Evolutionary conservation across 495 filamentous ascomycete genomes (phyloP), one percentile per base, ranked within the genome.

Genomic region (Daldinia loculata): DNA sequence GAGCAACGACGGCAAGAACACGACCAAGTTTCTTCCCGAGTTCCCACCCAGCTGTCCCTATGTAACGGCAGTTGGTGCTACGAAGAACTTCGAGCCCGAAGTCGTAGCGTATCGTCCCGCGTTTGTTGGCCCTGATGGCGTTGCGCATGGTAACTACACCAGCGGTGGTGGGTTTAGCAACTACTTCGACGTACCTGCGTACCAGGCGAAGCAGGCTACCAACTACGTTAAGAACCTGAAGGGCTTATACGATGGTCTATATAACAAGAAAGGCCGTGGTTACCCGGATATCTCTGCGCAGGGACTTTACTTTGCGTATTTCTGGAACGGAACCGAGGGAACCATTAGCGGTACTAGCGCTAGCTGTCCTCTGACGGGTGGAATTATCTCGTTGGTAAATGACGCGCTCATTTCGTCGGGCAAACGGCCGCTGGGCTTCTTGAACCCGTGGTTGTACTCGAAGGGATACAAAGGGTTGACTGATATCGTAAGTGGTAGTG

Each of bases 241-340:
- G 22, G 73, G 75, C 50, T 17, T 71, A 34, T 77, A 77, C 29
- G 63, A 77, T 41, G 74, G 76, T 1, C 64, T 69, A 38, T 77
- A 76, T 71, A 92, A 93, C 81, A 75, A 81, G 34, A 72, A 79
- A 0, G 90, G 90, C 26, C 89, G 92, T 19, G 92, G 85, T 0
- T 90, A 92, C 78, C 92, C 92, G 15, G 92, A 94, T 65, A 86
- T 94, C 45, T 77, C 90, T 0, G 90, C 91, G 4, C 91, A 92
- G 15, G 75, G 75, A 14, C 70, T 77, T 32, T 77, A 77, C 68
- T 77, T 77, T 55, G 75, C 75, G 2, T 76, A 56, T 0, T 76
- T 87, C 26, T 76, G 71, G 26, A 80, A 82, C 4, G 83, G 87
- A 32, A 77, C 67, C 1, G 73, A 77, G 43, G 75, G 75, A 1